Base-by-base conservation (phyloP, 345 rosid species). In the Linum tenue region DNA sequence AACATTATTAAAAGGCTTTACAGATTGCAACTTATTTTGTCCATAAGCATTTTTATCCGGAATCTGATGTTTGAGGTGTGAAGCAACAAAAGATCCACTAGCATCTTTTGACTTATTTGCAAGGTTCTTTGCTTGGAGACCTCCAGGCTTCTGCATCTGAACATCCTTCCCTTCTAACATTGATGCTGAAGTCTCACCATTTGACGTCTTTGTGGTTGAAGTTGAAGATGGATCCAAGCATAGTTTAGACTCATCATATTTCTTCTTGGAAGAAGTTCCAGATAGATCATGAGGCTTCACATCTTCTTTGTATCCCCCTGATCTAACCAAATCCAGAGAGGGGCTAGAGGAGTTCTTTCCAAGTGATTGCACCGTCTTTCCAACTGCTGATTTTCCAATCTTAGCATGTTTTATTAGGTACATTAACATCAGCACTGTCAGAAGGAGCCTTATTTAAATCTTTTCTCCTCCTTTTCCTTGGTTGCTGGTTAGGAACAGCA, bases 381-480 rank as follows among this genome's bases (percentile, higher is more conserved):
- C 82, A 44, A 62, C 66, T 35, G 76, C 75, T 58, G 65, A 63
- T 80, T 84, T 90, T 60, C 73, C 75, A 64, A 78, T 62, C 69
- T 85, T 92, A 62, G 60, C 82, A 65, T 81, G 83, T 78, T 88
- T n/a, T 90, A 69, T 74, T 81, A 67, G 82, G 61, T 59, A 63
- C 60, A 56, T 55, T 73, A 69, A 71, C 79, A 64, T 81, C 87
- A 64, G 65, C 88, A 82, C 17, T 77, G 71, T 82, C 89, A 36
- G 76, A 67, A 56, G 43, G 70, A 68, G 81, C 72, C 75, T 84
- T 87, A 59, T 67, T 62, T 55, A 77, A 63, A 70, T 89, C 96
- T 77, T 81, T 92, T 76, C 91, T 84, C 77, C 82, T 74, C 84
- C 96, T 83, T 84, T 89, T 92, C 81, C 84, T 92, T 2, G 81